Percentiles rank a stretch among this genome's conserved stretches.
Conservation (phyloP, 306 rosid species). For the Inga laurina region DNA sequence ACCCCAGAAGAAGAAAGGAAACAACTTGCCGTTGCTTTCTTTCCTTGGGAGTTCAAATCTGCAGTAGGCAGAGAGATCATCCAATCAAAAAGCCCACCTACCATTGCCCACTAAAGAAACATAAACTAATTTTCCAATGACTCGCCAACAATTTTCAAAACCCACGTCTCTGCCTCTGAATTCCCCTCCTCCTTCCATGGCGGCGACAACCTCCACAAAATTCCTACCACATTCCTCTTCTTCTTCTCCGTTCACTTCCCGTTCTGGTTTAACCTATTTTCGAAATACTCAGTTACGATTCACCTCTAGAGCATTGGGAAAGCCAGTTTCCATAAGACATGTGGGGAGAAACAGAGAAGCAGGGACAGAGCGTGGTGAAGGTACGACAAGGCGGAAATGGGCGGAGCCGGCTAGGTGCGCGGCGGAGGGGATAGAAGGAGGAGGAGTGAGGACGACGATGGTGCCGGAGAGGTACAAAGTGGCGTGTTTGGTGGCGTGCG, state of each 20-base stretch:
- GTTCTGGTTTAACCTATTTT: conserved; percentile 29
- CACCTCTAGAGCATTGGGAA: conserved; percentile 27
- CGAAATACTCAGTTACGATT: conserved; percentile 42
- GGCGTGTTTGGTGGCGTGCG: conserved; percentile 70
- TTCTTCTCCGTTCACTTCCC: conserved; percentile 30
- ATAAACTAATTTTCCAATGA: background rate
- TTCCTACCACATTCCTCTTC: conserved; percentile 22
- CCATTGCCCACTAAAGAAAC: background rate
- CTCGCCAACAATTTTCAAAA: conserved; percentile 6
- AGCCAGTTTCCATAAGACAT: background rate
- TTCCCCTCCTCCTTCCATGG: conserved; percentile 36
- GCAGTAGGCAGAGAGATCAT: background rate
- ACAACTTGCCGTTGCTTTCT: background rate
- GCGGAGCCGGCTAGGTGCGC: conserved; percentile 44
- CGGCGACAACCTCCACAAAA: conserved; percentile 33
- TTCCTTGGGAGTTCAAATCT: conserved; percentile 26
- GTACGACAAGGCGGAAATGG: conserved; percentile 15
- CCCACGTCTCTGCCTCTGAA: background rate
- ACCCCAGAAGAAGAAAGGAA: background rate
- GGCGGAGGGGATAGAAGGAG: conserved; percentile 71
- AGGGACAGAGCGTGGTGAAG: conserved; percentile 21
- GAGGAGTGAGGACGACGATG: conserved; percentile 38
- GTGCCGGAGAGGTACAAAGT: conserved; percentile 85
- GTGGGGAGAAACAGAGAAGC: background rate
- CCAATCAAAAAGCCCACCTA: conserved; percentile 17